Base-by-base conservation (phyloP, 371 early-diverging fungal species). In the Lichtheimia hyalospora region DNA sequence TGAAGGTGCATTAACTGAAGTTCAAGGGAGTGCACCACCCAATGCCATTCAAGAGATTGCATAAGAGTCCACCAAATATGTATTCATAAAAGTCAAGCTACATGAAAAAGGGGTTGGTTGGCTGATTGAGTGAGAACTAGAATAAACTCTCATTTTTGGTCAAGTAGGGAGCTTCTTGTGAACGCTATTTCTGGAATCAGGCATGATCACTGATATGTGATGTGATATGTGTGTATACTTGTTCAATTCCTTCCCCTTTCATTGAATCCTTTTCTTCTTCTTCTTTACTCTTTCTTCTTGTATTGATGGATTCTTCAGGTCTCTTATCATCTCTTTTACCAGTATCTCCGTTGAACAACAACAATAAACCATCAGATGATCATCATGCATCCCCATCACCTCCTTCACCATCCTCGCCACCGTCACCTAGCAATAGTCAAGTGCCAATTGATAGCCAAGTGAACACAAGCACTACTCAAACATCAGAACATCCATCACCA, bases 1-100 rank as follows among this genome's bases (percentile, higher is more conserved):
- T 13, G 85, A 87, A 41, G 80, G 85, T 15, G 77, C 86, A 24
- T 63, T 87, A 58, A 84, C 82, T 6, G 84, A 85, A 53, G 67
- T 71, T 21, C 88, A 87, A 64, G 86, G 88, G 14, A 73, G 73
- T 24, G 73, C 74, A 8, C 82, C 82, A 41, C 67, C 67, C 5
- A 74, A 74, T 60, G 74, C 77, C 2, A 60, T 75, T 13, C 66
- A 68, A 48, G 74, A 74, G 16, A 50, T 73, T 7, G 34, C 50
- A 48, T n/a, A 27, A 7, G 28, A 25, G n/a, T n/a, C n/a, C n/a
- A n/a, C n/a, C n/a, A n/a, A n/a, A n/a, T n/a, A n/a, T n/a, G n/a
- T n/a, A n/a, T n/a, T n/a, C n/a, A n/a, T 15, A 56, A 13, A 13
- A 27, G n/a, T 51, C 5, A 44, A 44, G 20, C 18, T 46, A 46